A percentile compares a stretch with the other conserved stretches of the same genome.
Conservation (phyloP, 805 yeast genomes). For the Ogataea zsoltii region DNA sequence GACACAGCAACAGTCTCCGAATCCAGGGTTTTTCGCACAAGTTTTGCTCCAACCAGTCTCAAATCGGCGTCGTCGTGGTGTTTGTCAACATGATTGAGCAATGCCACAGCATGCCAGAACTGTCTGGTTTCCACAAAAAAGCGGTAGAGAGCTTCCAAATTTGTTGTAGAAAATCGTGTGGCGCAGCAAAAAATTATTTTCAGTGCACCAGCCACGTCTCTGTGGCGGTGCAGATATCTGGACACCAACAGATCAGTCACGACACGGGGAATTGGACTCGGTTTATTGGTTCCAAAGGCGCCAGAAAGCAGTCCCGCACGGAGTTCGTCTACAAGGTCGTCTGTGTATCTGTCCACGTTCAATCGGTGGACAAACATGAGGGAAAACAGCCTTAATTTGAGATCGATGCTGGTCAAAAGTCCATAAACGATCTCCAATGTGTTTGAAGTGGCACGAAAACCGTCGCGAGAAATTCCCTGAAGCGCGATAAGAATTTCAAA, state of each 20-base stretch:
- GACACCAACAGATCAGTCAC: too few species aligned
- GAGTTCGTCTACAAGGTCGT: too few species aligned
- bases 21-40: too few species aligned
- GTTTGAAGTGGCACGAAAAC: background rate
- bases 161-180: too few species aligned
- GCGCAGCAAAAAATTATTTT: too few species aligned
- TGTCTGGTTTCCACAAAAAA: background rate
- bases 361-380: background rate
- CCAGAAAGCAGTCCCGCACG: too few species aligned
- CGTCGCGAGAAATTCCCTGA: background rate
- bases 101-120: constrained; percentile 10
- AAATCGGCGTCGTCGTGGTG: background rate
- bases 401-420: background rate
- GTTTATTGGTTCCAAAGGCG: too few species aligned
- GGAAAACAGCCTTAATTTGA: background rate
- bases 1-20: background rate
- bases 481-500: background rate
- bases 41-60: too few species aligned
- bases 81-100: constrained; percentile 8
- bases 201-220: too few species aligned
- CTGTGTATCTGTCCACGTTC: background rate
- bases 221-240: too few species aligned
- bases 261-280: too few species aligned
- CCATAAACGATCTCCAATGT: background rate
- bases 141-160: too few species aligned